Base-by-base conservation (phyloP, 2,329 filamentous ascomycete genomes). In the Simplicillium sp. region DNA sequence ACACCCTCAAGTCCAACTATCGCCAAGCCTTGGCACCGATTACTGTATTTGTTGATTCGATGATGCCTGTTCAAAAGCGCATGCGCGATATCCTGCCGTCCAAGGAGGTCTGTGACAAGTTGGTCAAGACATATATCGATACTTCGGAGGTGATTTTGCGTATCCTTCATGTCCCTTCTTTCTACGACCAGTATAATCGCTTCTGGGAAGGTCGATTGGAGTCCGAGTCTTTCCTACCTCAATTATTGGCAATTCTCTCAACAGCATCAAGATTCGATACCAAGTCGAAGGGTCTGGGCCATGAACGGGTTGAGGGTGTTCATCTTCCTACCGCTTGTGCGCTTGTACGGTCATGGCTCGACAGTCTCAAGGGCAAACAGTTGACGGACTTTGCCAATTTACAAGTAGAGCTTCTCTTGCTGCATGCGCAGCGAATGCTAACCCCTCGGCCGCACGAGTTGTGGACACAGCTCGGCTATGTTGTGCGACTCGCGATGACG, bases 301-400 rank as follows among this genome's bases (percentile, higher is more conserved):
- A 67, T 36, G 72, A 76, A 45, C 63, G 71, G n/a, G 54, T 57
- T 3, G 71, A 75, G 17, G 70, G 73, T 13, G 68, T 77, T 3
- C 72, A 77, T 45, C 71, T 74, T 35, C 72, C 73, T 2, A 77
- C 73, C 4, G 73, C 73, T 13, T 75, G 69, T 43, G 68, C 70
- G 15, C 61, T 77, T 11, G 70, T 77, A 6, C 65, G 71, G 31
- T 60, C 63, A 2, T 77, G 73, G 73, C 54, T 77, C 17, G 70
- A 75, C 46, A 56, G 64, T 14, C 55, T 75, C 4, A 62, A 66
- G 15, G 70, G 72, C 9, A 75, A 74, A 50, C 68, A 73, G 44
- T 55, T 72, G 35, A 64, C 71, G 20, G 71, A 76, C 42, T 60
- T 76, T 36, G 62, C 63, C 29, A 72, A 70, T 2, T 57, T 77